Conservation (phyloP, 192 early-diverging fungal species). For the Gaertneriomyces sp. region DNA sequence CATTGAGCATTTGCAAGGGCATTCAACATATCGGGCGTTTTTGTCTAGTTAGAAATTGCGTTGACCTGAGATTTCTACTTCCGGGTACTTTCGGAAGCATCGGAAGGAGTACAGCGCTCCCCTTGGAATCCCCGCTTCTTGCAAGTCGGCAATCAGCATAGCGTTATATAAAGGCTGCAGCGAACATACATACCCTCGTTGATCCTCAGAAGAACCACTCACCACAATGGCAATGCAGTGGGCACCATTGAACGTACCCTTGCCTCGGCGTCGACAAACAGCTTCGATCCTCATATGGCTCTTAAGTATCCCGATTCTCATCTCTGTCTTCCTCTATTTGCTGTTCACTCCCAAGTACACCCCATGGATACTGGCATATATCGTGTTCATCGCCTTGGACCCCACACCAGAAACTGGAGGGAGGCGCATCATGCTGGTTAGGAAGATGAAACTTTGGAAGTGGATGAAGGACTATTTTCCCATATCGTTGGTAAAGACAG, state of each 20-base stretch:
- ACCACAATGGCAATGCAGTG: slow-evolving; percentile 36
- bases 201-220: too few species aligned
- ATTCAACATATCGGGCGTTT: too few species aligned
- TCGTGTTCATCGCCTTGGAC: slow-evolving; percentile 73
- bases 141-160: too few species aligned
- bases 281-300: slow-evolving; percentile 62
- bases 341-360: slow-evolving; percentile 60
- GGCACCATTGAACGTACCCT: slow-evolving; percentile 64
- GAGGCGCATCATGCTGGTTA: slow-evolving; percentile 49
- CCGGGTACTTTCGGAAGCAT: too few species aligned
- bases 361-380: slow-evolving; percentile 57
- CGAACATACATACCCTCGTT: too few species aligned
- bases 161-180: too few species aligned
- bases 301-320: slow-evolving; percentile 46
- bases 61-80: too few species aligned
- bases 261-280: slow-evolving; percentile 67
- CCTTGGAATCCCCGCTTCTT: too few species aligned
- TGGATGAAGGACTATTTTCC: slow-evolving; percentile 83
- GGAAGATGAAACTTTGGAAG: slow-evolving; percentile 62
- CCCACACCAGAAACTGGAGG: slow-evolving; percentile 76
- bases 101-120: too few species aligned
- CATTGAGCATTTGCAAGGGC: too few species aligned
- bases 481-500: slow-evolving; percentile 73
- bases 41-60: too few species aligned
- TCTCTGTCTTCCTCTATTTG: slow-evolving; percentile 61